These are phyloP conservation scores for Linum usitatissimum DNA, from an alignment of 345 rosid genomes.

Conservation along the genomic window DNA sequence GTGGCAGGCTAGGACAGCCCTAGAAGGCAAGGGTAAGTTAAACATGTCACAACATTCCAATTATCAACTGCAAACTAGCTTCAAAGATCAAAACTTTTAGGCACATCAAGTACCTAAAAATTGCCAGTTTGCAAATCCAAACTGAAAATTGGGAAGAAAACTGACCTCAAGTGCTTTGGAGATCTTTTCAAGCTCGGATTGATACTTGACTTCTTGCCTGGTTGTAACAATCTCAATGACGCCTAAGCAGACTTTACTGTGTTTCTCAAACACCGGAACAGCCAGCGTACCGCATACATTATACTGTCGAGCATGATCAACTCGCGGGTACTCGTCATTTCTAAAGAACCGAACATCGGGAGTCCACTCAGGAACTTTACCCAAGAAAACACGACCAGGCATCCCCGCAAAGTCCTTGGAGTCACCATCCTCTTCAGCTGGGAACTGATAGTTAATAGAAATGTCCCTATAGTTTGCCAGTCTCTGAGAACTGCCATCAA, in stretches of 20 bases:
- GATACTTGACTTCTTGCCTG: slow-evolving; percentile 50
- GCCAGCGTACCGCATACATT: slow-evolving; percentile 84
- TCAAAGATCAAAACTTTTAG: not conserved
- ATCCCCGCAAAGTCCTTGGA: slow-evolving; percentile 53
- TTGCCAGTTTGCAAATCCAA: not conserved
- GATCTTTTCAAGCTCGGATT: slow-evolving; percentile 67
- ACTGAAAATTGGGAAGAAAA: slow-evolving; percentile 9
- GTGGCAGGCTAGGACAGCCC: no score
- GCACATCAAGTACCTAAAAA: not conserved
- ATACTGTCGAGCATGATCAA: slow-evolving; percentile 56
- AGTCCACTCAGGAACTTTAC: slow-evolving; percentile 88
- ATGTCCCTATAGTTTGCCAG: slow-evolving; percentile 68
- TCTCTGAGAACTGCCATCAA: slow-evolving; percentile 41
- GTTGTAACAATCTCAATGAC: slow-evolving; percentile 87
- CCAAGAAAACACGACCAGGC: slow-evolving; percentile 80
- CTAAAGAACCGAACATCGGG: slow-evolving; percentile 85
- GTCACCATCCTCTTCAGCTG: slow-evolving; percentile 53
- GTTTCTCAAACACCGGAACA: slow-evolving; percentile 83
- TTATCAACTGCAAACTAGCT: no score
- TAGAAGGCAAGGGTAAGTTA: no score
- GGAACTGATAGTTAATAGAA: slow-evolving; percentile 60
- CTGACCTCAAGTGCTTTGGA: slow-evolving; percentile 84
- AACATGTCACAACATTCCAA: no score
- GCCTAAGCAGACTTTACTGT: slow-evolving; percentile 72
- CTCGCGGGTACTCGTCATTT: slow-evolving; percentile 74